phyloP scores from a whole-genome alignment of 495 filamentous ascomycete species.

The Xylaria bambusicola region DNA sequence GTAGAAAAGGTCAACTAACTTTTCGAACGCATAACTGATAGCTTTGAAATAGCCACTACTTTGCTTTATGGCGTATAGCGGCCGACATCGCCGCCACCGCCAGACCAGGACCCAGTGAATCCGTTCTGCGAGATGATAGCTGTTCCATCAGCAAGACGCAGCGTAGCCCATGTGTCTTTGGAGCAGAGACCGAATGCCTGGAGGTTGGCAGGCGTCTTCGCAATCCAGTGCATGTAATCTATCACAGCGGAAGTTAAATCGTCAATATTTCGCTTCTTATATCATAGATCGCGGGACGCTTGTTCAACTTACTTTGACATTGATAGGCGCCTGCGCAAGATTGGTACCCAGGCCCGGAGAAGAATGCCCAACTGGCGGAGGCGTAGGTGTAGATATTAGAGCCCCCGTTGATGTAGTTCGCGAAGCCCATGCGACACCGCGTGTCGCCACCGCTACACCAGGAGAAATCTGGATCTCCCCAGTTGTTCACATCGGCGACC shows the following conservation, averaged over 20 bases:
- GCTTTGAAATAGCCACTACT: background rate
- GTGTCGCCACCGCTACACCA: slow-evolving; percentile 39
- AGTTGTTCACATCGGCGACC: slow-evolving; percentile 41
- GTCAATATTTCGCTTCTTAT: background rate
- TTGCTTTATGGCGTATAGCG: slow-evolving; percentile 36
- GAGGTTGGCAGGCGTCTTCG: slow-evolving; percentile 34
- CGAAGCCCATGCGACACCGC: slow-evolving; percentile 55
- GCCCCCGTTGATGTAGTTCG: slow-evolving; percentile 62
- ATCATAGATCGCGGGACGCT: background rate
- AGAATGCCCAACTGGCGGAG: slow-evolving; percentile 71
- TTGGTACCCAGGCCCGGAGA: slow-evolving; percentile 50
- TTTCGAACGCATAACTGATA: no score
- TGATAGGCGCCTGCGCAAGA: slow-evolving; percentile 30
- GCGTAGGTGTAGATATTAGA: slow-evolving; percentile 58
- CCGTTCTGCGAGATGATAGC: slow-evolving; percentile 33
- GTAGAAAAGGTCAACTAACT: no score
- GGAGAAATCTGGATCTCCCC: slow-evolving; percentile 59
- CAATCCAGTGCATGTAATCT: slow-evolving; percentile 42
- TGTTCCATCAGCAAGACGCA: slow-evolving; percentile 36
- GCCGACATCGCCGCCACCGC: slow-evolving; percentile 52
- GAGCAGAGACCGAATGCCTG: slow-evolving; percentile 45
- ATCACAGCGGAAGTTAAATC: background rate
- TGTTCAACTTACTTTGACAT: slow-evolving; percentile 34
- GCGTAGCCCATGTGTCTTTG: slow-evolving; percentile 28
- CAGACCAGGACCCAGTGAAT: slow-evolving; percentile 55